Conservation (phyloP, 345 rosid genomes). For the Hibiscus mutabilis region DNA sequence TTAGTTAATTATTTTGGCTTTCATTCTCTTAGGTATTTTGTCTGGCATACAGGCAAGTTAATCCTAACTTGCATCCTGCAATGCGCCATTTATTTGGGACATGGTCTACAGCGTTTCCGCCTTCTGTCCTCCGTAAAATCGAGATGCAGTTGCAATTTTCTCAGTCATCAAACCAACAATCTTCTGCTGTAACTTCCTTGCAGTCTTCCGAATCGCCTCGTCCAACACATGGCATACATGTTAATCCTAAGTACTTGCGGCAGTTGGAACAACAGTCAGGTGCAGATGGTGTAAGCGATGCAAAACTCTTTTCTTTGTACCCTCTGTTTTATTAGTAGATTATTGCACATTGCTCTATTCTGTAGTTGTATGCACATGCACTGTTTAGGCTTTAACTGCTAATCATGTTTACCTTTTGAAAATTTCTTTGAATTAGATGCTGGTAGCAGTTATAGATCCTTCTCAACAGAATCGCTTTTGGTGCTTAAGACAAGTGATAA, state of each 20-base stretch:
- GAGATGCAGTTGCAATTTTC: constrained; percentile 63
- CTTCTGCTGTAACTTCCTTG: constrained; percentile 37
- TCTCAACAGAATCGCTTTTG: not conserved
- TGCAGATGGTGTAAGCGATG: constrained; percentile 58
- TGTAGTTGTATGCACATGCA: not conserved
- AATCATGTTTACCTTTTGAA: not conserved
- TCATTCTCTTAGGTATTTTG: constrained; percentile 57
- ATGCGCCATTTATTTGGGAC: constrained; percentile 97
- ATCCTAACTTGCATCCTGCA: constrained; percentile 55
- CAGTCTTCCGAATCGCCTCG: constrained; percentile 69
- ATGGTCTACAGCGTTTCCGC: constrained; percentile 83
- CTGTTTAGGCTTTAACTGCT: not conserved
- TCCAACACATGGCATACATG: constrained; percentile 89
- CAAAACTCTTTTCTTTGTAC: not conserved
- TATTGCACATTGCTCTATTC: not conserved
- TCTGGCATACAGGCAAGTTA: constrained; percentile 72
- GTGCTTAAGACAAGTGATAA: not conserved
- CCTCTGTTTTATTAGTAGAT: not conserved
- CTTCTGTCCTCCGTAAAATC: constrained; percentile 59
- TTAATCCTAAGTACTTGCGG: constrained; percentile 89
- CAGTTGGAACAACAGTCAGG: constrained; percentile 66
- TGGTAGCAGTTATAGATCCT: not conserved
- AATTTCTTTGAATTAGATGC: not conserved
- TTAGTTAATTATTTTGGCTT: constrained; percentile 4
- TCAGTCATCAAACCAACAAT: constrained; percentile 38